These are phyloP conservation scores for Helicostylum pulchrum DNA, from an alignment of 192 early-diverging fungal genomes.

Conservation along the genomic window DNA sequence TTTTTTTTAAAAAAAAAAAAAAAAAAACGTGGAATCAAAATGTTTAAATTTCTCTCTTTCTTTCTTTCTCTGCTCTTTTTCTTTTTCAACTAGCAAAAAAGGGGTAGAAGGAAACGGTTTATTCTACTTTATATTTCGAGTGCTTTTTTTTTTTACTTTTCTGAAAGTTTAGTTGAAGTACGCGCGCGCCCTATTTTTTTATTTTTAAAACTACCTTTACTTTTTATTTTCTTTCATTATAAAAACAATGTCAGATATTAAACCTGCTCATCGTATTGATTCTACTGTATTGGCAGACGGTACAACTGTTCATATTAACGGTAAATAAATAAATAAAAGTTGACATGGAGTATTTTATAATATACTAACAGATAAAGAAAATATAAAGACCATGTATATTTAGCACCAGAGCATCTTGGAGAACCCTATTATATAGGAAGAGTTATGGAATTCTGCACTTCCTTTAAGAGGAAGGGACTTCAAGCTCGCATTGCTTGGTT, in stretches of 20 bases:
- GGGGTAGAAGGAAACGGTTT: too few relatives aligned
- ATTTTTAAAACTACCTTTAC: background rate
- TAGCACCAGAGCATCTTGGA: conserved; percentile 66
- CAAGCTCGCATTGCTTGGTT: conserved; percentile 68
- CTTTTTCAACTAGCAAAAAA: background rate
- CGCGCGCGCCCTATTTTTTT: background rate
- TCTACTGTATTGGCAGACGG: conserved; percentile 2
- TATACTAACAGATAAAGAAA: background rate
- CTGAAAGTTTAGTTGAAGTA: background rate
- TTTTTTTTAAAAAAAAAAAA: too few relatives aligned
- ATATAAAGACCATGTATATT: conserved; percentile 70
- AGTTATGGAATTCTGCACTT: conserved; percentile 71
- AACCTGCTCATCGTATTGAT: background rate
- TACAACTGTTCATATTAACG: conserved; percentile 25
- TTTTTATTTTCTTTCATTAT: background rate
- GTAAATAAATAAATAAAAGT: conserved; percentile 2
- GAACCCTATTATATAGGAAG: conserved; percentile 80
- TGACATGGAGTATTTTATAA: background rate
- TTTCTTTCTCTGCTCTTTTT: background rate
- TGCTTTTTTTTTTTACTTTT: too few relatives aligned
- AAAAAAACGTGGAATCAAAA: background rate
- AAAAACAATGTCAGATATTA: background rate
- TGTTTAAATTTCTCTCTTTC: conserved; percentile 5
- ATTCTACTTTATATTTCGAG: too few relatives aligned
- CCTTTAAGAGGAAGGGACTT: conserved; percentile 49